A percentile compares a stretch with the other conserved stretches of the same genome.
Conservation (phyloP, 345 rosid species). For the Aegle marmelos region DNA sequence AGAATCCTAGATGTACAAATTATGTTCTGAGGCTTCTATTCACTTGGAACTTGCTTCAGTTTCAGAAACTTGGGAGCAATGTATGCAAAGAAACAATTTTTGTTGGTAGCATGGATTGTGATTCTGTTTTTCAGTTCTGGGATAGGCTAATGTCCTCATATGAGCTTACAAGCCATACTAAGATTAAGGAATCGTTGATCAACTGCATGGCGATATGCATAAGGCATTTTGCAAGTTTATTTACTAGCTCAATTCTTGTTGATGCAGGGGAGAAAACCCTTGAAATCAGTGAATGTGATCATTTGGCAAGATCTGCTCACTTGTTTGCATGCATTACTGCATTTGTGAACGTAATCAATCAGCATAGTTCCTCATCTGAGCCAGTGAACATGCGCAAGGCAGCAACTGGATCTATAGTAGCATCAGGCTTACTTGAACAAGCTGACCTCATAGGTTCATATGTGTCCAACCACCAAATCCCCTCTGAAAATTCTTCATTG, state of each 20-base stretch:
- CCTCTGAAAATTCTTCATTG: constrained; percentile 23
- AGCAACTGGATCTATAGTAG: constrained; percentile 76
- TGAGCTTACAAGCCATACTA: constrained; percentile 52
- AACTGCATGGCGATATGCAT: constrained; percentile 86
- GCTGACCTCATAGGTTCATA: constrained; percentile 61
- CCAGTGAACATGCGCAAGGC: constrained; percentile 77
- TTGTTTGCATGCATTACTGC: constrained; percentile 48
- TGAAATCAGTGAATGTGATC: constrained; percentile 19
- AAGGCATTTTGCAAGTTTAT: constrained; percentile 45
- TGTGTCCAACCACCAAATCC: constrained; percentile 33
- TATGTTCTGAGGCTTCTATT: constrained; percentile 76
- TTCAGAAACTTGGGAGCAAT: constrained; percentile 30
- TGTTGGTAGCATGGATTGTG: constrained; percentile 54
- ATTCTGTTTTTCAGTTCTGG: constrained; percentile 64
- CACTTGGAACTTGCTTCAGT: constrained; percentile 75
- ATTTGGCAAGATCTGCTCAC: constrained; percentile 28
- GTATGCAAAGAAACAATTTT: constrained; percentile 31
- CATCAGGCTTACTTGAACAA: constrained; percentile 84
- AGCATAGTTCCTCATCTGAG: constrained; percentile 74
- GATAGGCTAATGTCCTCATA: constrained; percentile 51
- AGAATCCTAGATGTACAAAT: constrained; percentile 60
- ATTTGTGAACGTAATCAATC: constrained; percentile 56
- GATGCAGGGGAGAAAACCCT: constrained; percentile 14
- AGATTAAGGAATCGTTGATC: constrained; percentile 64
- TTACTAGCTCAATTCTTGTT: constrained; percentile 28